Evolutionary conservation across 176 grass and related monocot species (phyloP).

Genomic region (Puccinellia tenuiflora): DNA sequence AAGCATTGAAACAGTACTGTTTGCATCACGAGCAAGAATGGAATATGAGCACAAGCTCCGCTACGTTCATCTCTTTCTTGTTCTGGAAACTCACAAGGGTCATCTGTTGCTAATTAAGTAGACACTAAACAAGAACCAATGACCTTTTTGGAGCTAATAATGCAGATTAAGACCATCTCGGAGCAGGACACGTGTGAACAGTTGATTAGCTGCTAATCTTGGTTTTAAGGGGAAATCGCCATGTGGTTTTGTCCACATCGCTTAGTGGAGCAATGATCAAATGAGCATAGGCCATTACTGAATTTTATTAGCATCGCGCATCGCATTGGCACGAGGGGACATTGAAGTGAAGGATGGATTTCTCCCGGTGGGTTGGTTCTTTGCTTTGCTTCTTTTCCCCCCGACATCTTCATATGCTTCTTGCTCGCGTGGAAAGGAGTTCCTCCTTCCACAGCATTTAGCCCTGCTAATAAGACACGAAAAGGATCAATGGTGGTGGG

Average conservation of each 20-base stretch:
- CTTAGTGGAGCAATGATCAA: background rate
- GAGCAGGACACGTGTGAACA: background rate
- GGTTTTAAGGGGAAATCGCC: background rate
- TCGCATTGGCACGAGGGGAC: background rate
- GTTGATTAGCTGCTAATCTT: background rate
- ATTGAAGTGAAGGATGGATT: background rate
- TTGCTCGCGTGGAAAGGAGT: background rate
- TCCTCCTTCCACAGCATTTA: background rate
- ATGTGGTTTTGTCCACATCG: background rate
- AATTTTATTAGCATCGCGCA: no score
- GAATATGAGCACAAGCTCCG: constrained; percentile 17
- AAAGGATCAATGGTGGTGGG: background rate
- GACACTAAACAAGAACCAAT: background rate
- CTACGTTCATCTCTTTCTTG: background rate
- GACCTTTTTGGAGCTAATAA: background rate
- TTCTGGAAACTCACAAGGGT: background rate
- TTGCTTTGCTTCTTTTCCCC: background rate
- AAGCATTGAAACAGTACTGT: background rate
- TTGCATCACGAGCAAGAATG: constrained; percentile 26
- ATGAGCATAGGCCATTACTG: background rate
- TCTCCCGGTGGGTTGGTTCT: background rate
- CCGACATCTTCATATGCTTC: background rate
- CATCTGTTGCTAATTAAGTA: background rate
- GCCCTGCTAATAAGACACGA: background rate
- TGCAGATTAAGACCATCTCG: background rate